Conservation (phyloP, 2,329 filamentous ascomycete genomes). For the Tolypocladium cylindrosporum region DNA sequence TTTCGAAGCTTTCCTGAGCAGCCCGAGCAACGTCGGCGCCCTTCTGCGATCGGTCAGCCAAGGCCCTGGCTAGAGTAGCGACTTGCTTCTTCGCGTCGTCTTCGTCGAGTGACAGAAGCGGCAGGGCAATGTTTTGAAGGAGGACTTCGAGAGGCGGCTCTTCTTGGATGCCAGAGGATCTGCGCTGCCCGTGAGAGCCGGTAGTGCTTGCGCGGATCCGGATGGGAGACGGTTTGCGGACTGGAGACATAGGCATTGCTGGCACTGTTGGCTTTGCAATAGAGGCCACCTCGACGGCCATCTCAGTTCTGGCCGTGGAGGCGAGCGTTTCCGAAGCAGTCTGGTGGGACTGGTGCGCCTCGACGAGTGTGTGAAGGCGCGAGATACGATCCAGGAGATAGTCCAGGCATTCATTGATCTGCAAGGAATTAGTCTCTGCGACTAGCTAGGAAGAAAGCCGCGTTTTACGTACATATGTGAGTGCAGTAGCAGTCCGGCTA, state of each 20-base stretch:
- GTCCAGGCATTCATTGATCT: conserved; percentile 43
- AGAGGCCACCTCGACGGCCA: conserved; percentile 17
- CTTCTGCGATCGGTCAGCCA: conserved; percentile 31
- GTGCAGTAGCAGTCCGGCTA: conserved; percentile 33
- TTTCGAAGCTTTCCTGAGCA: conserved; percentile 42
- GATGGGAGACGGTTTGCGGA: conserved; percentile 23
- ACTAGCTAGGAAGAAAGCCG: neutral
- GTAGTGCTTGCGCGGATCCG: conserved; percentile 19
- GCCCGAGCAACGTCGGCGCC: conserved; percentile 31
- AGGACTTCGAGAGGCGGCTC: conserved; percentile 35
- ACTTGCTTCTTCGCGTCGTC: conserved; percentile 13
- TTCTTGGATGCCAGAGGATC: conserved; percentile 26
- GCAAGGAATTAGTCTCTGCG: conserved; percentile 8
- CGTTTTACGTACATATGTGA: conserved; percentile 37
- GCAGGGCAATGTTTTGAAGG: conserved; percentile 35
- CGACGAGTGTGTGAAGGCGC: conserved; percentile 29
- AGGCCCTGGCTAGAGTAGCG: conserved; percentile 21
- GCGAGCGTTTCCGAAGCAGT: conserved; percentile 26
- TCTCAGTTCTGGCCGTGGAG: conserved; percentile 32
- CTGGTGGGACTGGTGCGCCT: conserved; percentile 36
- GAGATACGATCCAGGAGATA: conserved; percentile 38
- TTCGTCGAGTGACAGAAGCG: conserved; percentile 23
- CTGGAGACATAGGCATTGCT: conserved; percentile 22
- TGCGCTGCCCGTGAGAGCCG: conserved; percentile 17
- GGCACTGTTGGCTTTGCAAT: conserved; percentile 11